These are phyloP conservation scores for Casuarina cunninghamiana DNA, from an alignment of 306 rosid genomes.

Conservation along the genomic window DNA sequence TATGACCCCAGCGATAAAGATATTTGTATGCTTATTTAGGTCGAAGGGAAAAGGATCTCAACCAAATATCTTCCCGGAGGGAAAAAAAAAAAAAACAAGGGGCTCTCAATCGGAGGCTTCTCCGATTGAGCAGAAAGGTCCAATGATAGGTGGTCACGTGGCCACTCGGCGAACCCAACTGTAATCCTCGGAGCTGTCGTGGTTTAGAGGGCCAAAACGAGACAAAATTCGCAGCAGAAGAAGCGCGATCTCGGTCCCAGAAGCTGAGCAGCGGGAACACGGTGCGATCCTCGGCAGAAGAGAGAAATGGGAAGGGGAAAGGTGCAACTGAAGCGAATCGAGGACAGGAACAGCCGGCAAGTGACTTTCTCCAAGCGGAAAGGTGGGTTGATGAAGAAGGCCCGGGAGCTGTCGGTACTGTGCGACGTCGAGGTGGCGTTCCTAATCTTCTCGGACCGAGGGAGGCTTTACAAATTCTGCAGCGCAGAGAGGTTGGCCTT, in stretches of 20 bases:
- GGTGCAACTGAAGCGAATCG: constrained; percentile 87
- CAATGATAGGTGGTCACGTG: too few relatives aligned
- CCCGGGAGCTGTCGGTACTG: constrained; percentile 84
- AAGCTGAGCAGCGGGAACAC: not conserved
- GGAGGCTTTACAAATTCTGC: constrained; percentile 34
- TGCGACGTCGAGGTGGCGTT: constrained; percentile 94
- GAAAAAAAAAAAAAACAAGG: too few relatives aligned
- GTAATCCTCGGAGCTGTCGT: too few relatives aligned
- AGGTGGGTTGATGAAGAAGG: constrained; percentile 86
- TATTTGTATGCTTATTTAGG: too few relatives aligned
- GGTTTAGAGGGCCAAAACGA: too few relatives aligned
- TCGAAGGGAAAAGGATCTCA: too few relatives aligned
- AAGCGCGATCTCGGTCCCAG: not conserved
- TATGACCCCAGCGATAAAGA: too few relatives aligned
- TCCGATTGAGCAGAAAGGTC: too few relatives aligned
- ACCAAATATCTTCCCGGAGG: too few relatives aligned
- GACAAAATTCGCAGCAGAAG: too few relatives aligned
- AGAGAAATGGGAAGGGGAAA: constrained; percentile 75
- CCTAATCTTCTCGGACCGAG: constrained; percentile 66
- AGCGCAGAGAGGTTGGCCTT: constrained; percentile 29
- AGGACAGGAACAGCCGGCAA: constrained; percentile 88
- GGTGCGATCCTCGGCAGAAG: not conserved
- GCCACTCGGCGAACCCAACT: too few relatives aligned
- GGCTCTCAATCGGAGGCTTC: too few relatives aligned
- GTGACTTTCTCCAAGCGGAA: constrained; percentile 90